These are phyloP conservation scores for Globisporangium canariense DNA, from an alignment of 352 stramenopile species.

Conservation along the genomic window DNA sequence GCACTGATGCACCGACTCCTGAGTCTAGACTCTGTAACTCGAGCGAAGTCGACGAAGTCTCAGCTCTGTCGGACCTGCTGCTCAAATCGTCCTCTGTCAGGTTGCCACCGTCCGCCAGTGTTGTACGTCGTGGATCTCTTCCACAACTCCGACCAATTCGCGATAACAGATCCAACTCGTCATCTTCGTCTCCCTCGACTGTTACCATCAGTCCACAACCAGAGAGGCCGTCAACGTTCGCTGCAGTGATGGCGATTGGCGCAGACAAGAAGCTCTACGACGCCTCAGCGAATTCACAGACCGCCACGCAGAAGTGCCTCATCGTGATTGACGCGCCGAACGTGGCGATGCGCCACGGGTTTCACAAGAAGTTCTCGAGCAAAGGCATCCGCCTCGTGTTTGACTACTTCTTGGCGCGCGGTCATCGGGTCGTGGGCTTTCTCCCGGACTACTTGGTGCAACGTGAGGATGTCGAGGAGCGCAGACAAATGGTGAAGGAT, in stretches of 20 bases:
- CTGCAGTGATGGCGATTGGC: conserved; percentile 43
- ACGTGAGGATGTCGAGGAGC: conserved; percentile 39
- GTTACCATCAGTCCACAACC: conserved; percentile 2
- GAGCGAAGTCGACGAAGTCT: conserved; percentile 6
- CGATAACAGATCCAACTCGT: not conserved
- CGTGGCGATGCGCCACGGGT: conserved; percentile 78
- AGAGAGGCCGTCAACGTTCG: conserved; percentile 25
- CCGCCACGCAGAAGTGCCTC: conserved; percentile 31
- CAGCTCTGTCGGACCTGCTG: conserved; percentile 1
- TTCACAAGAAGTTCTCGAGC: conserved; percentile 75
- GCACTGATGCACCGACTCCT: not conserved
- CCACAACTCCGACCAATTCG: not conserved
- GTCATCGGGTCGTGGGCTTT: conserved; percentile 80
- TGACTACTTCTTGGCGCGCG: conserved; percentile 65
- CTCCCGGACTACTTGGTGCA: conserved; percentile 81
- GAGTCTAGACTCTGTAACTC: not conserved
- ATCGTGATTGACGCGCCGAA: conserved; percentile 75
- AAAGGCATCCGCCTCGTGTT: conserved; percentile 64
- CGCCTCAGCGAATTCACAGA: conserved; percentile 19
- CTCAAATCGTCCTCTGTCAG: not conserved
- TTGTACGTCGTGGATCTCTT: conserved; percentile 1
- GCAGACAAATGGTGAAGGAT: conserved; percentile 21
- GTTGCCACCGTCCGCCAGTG: not conserved
- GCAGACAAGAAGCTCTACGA: conserved; percentile 24
- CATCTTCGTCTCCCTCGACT: conserved; percentile 4